Conservation (phyloP, 2,329 filamentous ascomycete genomes). For the Aureobasidium uvarum region DNA sequence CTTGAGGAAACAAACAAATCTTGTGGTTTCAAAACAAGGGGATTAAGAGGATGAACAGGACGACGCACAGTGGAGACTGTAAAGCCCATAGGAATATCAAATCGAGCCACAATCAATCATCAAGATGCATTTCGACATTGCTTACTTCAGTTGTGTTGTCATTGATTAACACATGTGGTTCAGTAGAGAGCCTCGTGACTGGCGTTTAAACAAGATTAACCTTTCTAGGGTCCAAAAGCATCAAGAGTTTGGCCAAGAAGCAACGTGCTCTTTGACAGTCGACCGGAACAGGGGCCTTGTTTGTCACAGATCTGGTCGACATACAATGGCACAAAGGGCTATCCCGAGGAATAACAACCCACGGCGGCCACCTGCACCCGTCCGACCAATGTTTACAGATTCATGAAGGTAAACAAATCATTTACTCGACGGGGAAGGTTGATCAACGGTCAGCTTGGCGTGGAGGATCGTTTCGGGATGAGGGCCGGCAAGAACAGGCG, state of each 20-base stretch:
- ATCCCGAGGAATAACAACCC: not conserved
- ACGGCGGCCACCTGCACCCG: not conserved
- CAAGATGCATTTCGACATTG: not conserved
- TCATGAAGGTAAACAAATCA: slow-evolving; percentile 7
- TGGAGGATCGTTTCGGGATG: slow-evolving; percentile 11
- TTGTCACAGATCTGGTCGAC: not conserved
- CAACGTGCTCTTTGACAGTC: slow-evolving; percentile 8
- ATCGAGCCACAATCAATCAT: not conserved
- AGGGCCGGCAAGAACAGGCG: slow-evolving; percentile 15
- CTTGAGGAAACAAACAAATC: not conserved
- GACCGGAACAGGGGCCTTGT: not conserved
- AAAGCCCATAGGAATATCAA: not conserved
- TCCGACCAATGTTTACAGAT: not conserved
- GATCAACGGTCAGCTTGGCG: slow-evolving; percentile 11
- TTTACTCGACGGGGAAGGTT: slow-evolving; percentile 5
- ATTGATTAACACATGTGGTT: not conserved
- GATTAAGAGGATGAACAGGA: not conserved
- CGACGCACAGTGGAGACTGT: not conserved
- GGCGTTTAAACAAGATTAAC: not conserved
- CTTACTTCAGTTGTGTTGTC: not conserved
- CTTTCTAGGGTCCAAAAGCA: slow-evolving; percentile 9
- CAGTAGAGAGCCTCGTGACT: not conserved
- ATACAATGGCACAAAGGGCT: not conserved
- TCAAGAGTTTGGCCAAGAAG: slow-evolving; percentile 17
- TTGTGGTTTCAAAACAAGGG: not conserved